Percentiles rank a stretch among this genome's conserved stretches.
These are phyloP conservation scores for Fremontodendron californicum DNA, from an alignment of 345 rosid genomes.

Conservation along the genomic window DNA sequence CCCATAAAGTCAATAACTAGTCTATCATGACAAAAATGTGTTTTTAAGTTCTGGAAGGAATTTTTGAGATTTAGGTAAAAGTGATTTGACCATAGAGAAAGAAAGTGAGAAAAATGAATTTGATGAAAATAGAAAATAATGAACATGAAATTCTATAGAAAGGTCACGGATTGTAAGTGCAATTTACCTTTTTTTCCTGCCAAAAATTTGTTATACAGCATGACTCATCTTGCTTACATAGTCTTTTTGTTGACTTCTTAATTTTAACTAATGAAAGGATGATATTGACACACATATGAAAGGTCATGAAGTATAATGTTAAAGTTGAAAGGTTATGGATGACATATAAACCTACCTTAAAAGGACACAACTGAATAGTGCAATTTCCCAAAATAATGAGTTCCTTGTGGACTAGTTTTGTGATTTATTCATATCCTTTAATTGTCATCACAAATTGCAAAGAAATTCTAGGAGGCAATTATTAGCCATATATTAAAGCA, in stretches of 20 bases:
- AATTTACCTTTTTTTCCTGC: background rate
- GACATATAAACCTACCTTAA: background rate
- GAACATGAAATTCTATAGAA: background rate
- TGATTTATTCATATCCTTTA: background rate
- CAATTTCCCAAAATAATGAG: background rate
- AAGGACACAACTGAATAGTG: slow-evolving; percentile 1
- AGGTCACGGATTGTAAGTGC: background rate
- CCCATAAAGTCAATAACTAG: background rate
- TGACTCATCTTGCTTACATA: background rate
- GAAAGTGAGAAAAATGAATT: background rate
- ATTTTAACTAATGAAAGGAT: background rate
- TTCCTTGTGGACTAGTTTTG: background rate
- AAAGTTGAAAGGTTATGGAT: background rate
- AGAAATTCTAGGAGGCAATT: background rate
- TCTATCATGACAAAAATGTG: background rate
- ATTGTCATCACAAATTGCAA: slow-evolving; percentile 4
- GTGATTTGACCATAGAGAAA: background rate
- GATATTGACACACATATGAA: background rate
- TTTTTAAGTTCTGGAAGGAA: background rate
- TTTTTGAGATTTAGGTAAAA: background rate
- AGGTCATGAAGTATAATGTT: background rate
- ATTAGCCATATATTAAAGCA: background rate
- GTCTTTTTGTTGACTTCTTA: background rate
- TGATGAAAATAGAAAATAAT: background rate
- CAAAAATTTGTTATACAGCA: background rate